phyloP scores from a whole-genome alignment of 169 alveolate species.

The Eimeria falciformis region DNA sequence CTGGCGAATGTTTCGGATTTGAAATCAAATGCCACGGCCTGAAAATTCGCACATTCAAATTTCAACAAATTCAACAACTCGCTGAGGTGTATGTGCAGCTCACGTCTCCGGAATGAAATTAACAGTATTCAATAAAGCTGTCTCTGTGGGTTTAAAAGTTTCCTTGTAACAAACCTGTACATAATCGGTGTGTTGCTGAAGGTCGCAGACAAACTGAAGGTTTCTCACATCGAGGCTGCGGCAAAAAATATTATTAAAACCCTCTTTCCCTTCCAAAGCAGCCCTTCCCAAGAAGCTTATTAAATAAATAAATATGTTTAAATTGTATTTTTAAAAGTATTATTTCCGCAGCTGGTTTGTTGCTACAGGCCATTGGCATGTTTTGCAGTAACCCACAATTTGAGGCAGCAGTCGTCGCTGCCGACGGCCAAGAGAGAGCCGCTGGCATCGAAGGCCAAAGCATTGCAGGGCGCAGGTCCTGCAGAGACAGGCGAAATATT shows the following conservation, averaged over 20 bases:
- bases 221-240: neutral
- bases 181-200: neutral
- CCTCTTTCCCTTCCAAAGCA: too few relatives aligned
- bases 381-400: slow-evolving; percentile 78
- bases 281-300: too few relatives aligned
- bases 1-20: neutral
- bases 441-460: slow-evolving; percentile 89
- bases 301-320: neutral
- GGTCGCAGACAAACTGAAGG: neutral
- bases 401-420: slow-evolving; percentile 88
- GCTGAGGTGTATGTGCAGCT: too few relatives aligned
- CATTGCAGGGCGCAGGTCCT: slow-evolving; percentile 88
- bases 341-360: neutral
- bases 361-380: neutral
- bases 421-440: slow-evolving; percentile 90
- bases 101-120: too few relatives aligned
- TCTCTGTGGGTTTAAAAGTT: too few relatives aligned
- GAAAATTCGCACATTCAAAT: neutral
- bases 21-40: neutral
- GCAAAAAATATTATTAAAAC: too few relatives aligned
- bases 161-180: neutral
- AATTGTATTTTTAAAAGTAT: too few relatives aligned
- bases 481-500: neutral
- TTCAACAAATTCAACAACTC: too few relatives aligned
- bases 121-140: too few relatives aligned